A percentile compares a stretch with the other conserved stretches of the same genome.
These are phyloP conservation scores for Tylopilus felleus DNA, from an alignment of 768 basidiomycete species.

Conservation along the genomic window DNA sequence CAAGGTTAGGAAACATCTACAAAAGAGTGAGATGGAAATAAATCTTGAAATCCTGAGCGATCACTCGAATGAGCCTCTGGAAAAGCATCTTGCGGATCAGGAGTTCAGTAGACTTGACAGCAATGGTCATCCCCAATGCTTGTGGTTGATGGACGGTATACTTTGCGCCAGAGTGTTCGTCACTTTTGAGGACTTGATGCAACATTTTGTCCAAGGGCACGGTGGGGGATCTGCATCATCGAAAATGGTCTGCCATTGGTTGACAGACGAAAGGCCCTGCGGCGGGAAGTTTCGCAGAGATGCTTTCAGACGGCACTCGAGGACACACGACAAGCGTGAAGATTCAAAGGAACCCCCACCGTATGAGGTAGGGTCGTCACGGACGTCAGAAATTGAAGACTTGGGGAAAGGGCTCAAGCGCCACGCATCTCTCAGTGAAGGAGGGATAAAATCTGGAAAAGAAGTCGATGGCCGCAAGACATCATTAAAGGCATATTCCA, in stretches of 20 bases:
- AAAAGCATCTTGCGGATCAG: slow-evolving; percentile 91
- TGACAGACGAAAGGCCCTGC: not conserved
- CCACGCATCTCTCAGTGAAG: too few relatives aligned
- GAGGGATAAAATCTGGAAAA: too few relatives aligned
- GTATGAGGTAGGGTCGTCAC: too few relatives aligned
- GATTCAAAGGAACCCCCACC: too few relatives aligned
- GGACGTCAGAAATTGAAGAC: too few relatives aligned
- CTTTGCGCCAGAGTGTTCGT: not conserved
- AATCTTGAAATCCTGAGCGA: slow-evolving; percentile 92
- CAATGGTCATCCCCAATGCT: too few relatives aligned
- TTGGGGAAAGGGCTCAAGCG: too few relatives aligned
- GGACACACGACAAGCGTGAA: not conserved
- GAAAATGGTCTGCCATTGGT: not conserved
- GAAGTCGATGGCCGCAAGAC: too few relatives aligned
- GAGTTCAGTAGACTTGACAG: slow-evolving; percentile 85
- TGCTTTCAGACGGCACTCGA: not conserved
- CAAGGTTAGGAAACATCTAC: not conserved
- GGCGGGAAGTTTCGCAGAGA: not conserved
- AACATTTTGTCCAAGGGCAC: not conserved
- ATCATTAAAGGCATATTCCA: too few relatives aligned
- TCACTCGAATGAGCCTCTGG: slow-evolving; percentile 93
- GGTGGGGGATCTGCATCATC: not conserved
- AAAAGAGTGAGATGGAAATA: not conserved
- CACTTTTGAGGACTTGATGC: not conserved
- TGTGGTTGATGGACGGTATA: too few relatives aligned